phyloP scores from a whole-genome alignment of 129 eudicot genomes.

The Helichrysum umbraculigerum region DNA sequence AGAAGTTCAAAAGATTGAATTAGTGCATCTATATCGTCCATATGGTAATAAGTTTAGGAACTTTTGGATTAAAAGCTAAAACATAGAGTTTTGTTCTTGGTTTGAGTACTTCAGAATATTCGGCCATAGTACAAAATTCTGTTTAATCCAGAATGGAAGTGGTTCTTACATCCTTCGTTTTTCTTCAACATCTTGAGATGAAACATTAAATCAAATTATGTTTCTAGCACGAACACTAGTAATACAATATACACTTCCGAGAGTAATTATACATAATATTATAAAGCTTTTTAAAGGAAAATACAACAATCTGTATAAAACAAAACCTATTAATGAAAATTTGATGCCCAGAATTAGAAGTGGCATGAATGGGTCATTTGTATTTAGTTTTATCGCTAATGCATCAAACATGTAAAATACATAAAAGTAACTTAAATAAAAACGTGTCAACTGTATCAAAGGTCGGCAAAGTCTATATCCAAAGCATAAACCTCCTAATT shows the following conservation, averaged over 20 bases:
- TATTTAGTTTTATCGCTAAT: not conserved
- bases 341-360: no score
- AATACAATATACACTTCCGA: not conserved
- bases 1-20: slow-evolving; percentile 12
- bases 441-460: not conserved
- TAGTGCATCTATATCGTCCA: slow-evolving; percentile 6
- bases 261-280: not conserved
- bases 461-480: not conserved
- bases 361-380: not conserved
- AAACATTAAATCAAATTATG: not conserved
- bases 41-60: not conserved
- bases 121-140: not conserved
- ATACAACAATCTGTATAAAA: not conserved
- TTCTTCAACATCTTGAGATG: not conserved
- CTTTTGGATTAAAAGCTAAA: not conserved
- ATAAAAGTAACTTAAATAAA: not conserved
- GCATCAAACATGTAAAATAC: not conserved
- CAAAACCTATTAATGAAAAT: not conserved
- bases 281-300: not conserved
- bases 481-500: not conserved
- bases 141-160: not conserved
- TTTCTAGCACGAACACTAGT: slow-evolving; percentile 3
- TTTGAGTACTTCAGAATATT: not conserved
- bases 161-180: not conserved
- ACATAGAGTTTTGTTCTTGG: not conserved